Evolutionary conservation across 495 filamentous ascomycete species (phyloP).

Genomic region (Tuber umbilicatum): DNA sequence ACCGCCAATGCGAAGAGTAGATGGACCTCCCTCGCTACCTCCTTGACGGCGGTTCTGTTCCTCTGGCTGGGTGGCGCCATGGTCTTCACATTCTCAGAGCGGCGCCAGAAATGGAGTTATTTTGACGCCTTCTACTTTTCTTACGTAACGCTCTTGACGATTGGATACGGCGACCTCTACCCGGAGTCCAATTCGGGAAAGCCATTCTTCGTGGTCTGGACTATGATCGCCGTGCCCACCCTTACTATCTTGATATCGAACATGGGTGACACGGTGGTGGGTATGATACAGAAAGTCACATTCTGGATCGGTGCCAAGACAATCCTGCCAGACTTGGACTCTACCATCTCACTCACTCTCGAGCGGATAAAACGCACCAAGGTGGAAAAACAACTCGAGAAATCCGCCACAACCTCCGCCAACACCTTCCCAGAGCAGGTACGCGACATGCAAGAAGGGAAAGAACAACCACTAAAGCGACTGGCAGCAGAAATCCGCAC

Average conservation of each 20-base stretch:
- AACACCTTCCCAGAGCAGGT: slow-evolving; percentile 32
- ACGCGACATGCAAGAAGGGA: slow-evolving; percentile 36
- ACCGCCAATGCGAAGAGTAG: slow-evolving; percentile 57
- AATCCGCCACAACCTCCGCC: neutral
- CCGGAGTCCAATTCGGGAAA: slow-evolving; percentile 65
- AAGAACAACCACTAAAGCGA: slow-evolving; percentile 54
- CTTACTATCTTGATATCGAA: slow-evolving; percentile 80
- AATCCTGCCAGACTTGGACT: slow-evolving; percentile 56
- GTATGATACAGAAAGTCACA: slow-evolving; percentile 60
- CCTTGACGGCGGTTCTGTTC: slow-evolving; percentile 57
- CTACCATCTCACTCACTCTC: neutral
- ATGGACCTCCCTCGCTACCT: slow-evolving; percentile 63
- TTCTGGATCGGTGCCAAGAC: slow-evolving; percentile 66
- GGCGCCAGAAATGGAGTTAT: slow-evolving; percentile 63
- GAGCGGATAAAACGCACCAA: neutral
- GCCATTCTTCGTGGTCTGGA: slow-evolving; percentile 86
- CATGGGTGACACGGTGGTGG: slow-evolving; percentile 73
- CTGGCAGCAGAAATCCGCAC: slow-evolving; percentile 62
- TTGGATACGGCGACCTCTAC: slow-evolving; percentile 76
- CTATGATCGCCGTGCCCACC: slow-evolving; percentile 70
- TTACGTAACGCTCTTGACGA: slow-evolving; percentile 70
- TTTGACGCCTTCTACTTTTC: slow-evolving; percentile 74
- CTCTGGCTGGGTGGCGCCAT: slow-evolving; percentile 75
- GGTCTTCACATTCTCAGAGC: slow-evolving; percentile 58
- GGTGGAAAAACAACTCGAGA: neutral